Evolutionary conservation across 1,139 yeast genomes (phyloP), one percentile per base, ranked within the genome.

Genomic region (Yamadazyma trypodendri): DNA sequence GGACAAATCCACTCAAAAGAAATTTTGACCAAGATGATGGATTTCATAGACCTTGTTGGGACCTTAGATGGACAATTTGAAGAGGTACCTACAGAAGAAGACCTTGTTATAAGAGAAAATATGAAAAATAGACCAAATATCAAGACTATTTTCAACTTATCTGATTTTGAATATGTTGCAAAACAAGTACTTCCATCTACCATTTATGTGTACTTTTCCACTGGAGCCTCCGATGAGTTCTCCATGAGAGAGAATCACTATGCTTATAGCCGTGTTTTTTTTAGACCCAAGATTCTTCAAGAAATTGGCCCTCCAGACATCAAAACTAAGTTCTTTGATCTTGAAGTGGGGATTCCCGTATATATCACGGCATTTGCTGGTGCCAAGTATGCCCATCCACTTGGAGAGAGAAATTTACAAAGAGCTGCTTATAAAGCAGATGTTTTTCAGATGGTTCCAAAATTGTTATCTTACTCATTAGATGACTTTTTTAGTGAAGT

Each of bases 151-250:
- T 35, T 41, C 58, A 84, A 83, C 51, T 48, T 82, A 40, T 71
- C 77, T 38, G 94, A 85, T 53, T 86, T 88, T 51, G 96, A 88
- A 57, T 72, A 74, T 47, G 76, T 88, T 31, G 95, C 96, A 2
- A 73, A 84, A 35, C 71, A 76, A 43, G 80, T 84, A 31, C 63
- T 87, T 63, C 72, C 84, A 22, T 74, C 73, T 38, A 73, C 79
- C 13, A 94, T 89, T 0, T 84, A 95, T 86, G 87, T 87, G 6
- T 88, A 88, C 60, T 88, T 84, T 57, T 81, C 90, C 2, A 79
- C 88, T 23, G 96, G 89, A 10, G 73, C 92, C 14, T 95, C 86
- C 55, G 96, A 88, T 58, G 96, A 88, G 61, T 76, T 87, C 47
- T 72, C 94, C 2, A 58, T 84, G 59, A 74, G 96, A 47, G 95